These are phyloP conservation scores for Botrytis sinoallii DNA, from an alignment of 2,329 filamentous ascomycete species.

Conservation along the genomic window DNA sequence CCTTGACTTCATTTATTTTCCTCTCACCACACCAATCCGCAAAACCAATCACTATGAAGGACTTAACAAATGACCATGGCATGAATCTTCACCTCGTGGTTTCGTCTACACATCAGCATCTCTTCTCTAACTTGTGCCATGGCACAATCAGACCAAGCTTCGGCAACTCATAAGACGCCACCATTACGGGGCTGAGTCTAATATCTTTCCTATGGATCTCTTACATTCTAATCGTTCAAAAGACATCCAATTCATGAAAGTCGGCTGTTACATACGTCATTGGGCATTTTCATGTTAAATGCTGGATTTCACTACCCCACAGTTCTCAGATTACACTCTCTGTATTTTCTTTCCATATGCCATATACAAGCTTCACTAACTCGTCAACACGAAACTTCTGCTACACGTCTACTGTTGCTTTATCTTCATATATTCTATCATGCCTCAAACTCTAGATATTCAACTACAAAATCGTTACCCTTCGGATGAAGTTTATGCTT, in stretches of 20 bases:
- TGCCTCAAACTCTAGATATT: constrained; percentile 47
- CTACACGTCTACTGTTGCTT: not conserved
- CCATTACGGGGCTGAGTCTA: not conserved
- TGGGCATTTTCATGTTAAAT: constrained; percentile 4
- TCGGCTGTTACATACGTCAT: constrained; percentile 5
- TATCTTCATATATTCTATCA: not conserved
- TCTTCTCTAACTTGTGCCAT: not conserved
- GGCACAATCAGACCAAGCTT: not conserved
- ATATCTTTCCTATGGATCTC: not conserved
- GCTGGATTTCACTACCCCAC: not conserved
- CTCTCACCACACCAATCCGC: not conserved
- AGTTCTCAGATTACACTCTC: not conserved
- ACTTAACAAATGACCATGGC: not conserved
- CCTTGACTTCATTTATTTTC: not conserved
- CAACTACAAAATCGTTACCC: constrained; percentile 63
- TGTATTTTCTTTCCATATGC: not conserved
- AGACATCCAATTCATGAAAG: constrained; percentile 2
- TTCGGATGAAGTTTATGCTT: constrained; percentile 60
- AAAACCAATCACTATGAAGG: not conserved
- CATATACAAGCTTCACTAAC: not conserved
- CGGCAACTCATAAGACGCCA: not conserved
- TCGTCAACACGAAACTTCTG: not conserved
- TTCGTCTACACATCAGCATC: not conserved
- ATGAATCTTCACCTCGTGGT: not conserved
- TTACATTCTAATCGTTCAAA: not conserved